Evolutionary conservation across 768 basidiomycete genomes (phyloP), one percentile per base, ranked within the genome.

Genomic region (Tulasnella sp.): DNA sequence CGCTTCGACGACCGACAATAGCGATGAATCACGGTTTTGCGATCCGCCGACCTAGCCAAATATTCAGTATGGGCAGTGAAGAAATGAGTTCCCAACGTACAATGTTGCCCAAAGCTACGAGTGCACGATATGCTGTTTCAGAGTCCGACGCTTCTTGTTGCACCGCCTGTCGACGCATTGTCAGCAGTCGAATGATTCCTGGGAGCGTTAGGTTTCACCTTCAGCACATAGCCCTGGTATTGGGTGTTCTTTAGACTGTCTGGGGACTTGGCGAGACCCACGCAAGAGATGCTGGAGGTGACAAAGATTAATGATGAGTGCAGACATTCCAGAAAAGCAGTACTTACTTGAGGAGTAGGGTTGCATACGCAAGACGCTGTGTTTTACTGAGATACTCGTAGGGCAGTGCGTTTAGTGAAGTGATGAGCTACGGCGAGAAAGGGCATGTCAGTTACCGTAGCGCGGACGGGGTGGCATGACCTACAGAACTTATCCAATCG

Each of bases 311-410:
- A 34, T 34, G 31, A 4, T 7, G 39, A 31, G 38, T 39, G n/a
- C 7, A 17, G 40, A 70, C 25, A 31, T 29, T 6, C 6, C 12
- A 40, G 14, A 34, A 29, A 72, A 6, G 17, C 12, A 22, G 19
- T 25, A 86, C 92, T 80, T 79, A 99, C 97, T 99, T 99, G 84
- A 98, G 90, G 39, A 93, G 83, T 42, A 96, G 84, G 0, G 96
- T 96, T 4, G 92, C 90, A 68, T 96, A 81, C 0, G 94, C 92
- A 3, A 94, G 85, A 38, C 93, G 88, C 70, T 91, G 91, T 3
- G 85, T 84, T 82, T 93, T 96, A 49, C 87, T 88, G 79, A 93
- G 83, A 3, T 84, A 83, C 25, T 84, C 58, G 58, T 29, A 64
- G 4, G 58, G 58, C 58, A 64, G 58, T 14, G 25, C 58, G 15